Conservation (phyloP, 768 basidiomycete species). For the Mrakia gelida region DNA sequence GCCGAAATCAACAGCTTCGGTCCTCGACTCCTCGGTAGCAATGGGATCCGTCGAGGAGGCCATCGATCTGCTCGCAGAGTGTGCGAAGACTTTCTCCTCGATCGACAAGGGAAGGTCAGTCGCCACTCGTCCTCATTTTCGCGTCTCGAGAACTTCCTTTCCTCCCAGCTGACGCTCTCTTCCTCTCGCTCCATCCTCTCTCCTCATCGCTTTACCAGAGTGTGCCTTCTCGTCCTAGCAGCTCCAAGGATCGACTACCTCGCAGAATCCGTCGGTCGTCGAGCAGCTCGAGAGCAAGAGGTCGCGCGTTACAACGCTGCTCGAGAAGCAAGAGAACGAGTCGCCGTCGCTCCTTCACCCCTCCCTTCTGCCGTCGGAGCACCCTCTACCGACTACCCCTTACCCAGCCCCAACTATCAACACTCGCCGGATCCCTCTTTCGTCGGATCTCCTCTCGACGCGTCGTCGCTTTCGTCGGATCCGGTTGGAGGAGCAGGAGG, state of each 20-base stretch:
- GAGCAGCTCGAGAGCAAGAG: neutral
- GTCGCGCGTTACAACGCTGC: neutral
- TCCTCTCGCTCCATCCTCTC: neutral
- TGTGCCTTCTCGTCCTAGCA: neutral
- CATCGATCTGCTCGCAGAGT: neutral
- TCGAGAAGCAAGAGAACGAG: neutral
- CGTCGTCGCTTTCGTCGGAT: neutral
- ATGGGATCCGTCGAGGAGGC: neutral
- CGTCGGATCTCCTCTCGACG: too few relatives aligned
- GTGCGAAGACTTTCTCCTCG: neutral
- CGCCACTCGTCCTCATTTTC: neutral
- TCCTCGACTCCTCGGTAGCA: neutral
- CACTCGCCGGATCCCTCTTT: neutral
- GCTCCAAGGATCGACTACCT: conserved; percentile 26
- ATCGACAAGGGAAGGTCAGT: conserved; percentile 11
- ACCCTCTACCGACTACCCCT: neutral
- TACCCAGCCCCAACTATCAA: neutral
- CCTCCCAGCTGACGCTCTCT: neutral
- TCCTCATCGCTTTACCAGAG: neutral
- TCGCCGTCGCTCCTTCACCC: neutral
- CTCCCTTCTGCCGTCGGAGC: neutral
- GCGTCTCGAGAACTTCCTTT: neutral
- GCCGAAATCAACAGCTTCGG: neutral
- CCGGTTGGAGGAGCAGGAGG: neutral
- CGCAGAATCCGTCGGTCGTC: neutral